Evolutionary conservation across 768 basidiomycete genomes (phyloP), one percentile per base, ranked within the genome.

Genomic region (Boletus insuetus): DNA sequence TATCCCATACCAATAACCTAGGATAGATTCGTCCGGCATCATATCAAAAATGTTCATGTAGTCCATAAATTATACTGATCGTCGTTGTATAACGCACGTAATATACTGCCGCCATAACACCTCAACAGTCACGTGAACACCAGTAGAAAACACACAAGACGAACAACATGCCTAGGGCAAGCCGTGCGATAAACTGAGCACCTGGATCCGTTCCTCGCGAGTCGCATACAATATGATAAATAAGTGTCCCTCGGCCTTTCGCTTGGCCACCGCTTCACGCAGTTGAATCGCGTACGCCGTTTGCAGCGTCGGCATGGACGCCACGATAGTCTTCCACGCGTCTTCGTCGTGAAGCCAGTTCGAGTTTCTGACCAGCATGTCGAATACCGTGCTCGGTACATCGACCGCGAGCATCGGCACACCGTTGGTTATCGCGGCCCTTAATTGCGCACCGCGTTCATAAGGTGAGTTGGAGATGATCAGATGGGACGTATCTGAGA

Each of bases 321-420:
- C 73, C 8, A 77, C 65, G 38, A 91, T 76, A 3, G 74, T 55
- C 69, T 84, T 86, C 88, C 91, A 90, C 0, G 77, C 74, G 38
- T 91, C 88, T 42, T 93, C 91, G 56, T 90, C 88, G 6, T 78
- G 78, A 24, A 91, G 70, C 91, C 91, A 92, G 16, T 73, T 67
- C 4, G 82, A 64, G 35, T 68, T 82, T 63, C 75, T 79, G 29
- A 77, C 76, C 75, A 93, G 80, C 2, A 75, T 62, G 45, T 90
- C 87, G 58, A 91, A 91, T 2, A 83, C 77, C 8, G 72, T 55
- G 0, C 77, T 67, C 1, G 83, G 73, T 11, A 91, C 83, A 53
- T 92, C 90, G 14, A 92, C 77, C 2, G 83, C 89, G n/a, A 93
- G 71, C 20, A 82, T 82, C 1, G 87, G 86, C 57, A 89, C 74